phyloP scores from a whole-genome alignment of 2,329 filamentous ascomycete species.

The Bretziella fagacearum region DNA sequence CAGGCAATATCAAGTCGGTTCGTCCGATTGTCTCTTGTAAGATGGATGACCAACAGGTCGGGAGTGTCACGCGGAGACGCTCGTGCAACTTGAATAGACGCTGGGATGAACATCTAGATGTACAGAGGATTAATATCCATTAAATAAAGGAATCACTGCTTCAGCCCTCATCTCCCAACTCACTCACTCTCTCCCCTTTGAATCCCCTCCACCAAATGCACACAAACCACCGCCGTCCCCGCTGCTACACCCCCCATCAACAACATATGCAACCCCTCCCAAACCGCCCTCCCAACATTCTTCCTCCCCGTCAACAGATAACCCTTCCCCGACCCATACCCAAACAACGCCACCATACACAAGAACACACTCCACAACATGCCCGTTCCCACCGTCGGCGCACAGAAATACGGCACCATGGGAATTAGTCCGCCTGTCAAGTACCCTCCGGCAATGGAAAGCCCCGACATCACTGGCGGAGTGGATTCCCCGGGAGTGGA shows the following conservation, averaged over 20 bases:
- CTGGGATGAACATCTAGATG: too few relatives aligned
- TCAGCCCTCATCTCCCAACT: too few relatives aligned
- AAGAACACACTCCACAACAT: slow-evolving; percentile 37
- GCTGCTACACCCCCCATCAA: slow-evolving; percentile 22
- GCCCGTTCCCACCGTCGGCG: slow-evolving; percentile 22
- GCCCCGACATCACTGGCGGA: slow-evolving; percentile 31
- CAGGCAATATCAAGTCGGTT: too few relatives aligned
- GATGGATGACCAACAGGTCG: too few relatives aligned
- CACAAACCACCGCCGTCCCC: slow-evolving; percentile 20
- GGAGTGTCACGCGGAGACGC: too few relatives aligned
- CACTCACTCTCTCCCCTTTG: background rate
- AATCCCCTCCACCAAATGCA: slow-evolving; percentile 14
- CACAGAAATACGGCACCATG: slow-evolving; percentile 44
- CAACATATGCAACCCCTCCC: slow-evolving; percentile 23
- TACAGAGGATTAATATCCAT: too few relatives aligned
- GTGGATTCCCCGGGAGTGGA: slow-evolving; percentile 18
- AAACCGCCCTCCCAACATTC: slow-evolving; percentile 15
- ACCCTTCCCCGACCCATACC: slow-evolving; percentile 40
- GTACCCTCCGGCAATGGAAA: slow-evolving; percentile 45
- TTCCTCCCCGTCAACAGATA: slow-evolving; percentile 18
- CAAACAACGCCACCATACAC: slow-evolving; percentile 37
- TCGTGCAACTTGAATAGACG: too few relatives aligned
- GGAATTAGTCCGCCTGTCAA: slow-evolving; percentile 46
- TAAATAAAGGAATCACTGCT: too few relatives aligned
- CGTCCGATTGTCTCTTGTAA: too few relatives aligned